Conservation (phyloP, 2,329 filamentous ascomycete genomes). For the Diaporthe eres region DNA sequence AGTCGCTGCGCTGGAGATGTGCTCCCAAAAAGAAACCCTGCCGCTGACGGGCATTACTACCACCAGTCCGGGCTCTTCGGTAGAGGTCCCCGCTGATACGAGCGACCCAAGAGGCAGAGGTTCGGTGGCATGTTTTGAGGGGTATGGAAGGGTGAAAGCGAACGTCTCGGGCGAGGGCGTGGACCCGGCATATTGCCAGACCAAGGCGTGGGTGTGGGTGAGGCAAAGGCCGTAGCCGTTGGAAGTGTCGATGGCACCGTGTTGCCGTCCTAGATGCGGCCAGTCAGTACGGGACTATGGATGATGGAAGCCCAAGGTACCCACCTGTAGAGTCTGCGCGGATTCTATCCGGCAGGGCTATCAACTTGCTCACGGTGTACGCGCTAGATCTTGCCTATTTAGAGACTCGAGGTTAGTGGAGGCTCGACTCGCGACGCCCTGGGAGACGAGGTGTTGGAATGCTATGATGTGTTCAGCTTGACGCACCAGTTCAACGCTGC, state of each 20-base stretch:
- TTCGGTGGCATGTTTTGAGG: constrained; percentile 75
- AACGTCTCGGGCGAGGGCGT: constrained; percentile 81
- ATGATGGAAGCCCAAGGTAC: constrained; percentile 47
- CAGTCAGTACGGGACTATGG: neutral
- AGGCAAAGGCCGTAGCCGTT: constrained; percentile 84
- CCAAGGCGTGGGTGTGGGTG: constrained; percentile 84
- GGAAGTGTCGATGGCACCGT: constrained; percentile 75
- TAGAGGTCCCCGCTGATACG: constrained; percentile 82
- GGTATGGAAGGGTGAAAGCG: constrained; percentile 83
- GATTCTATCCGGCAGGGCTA: constrained; percentile 84
- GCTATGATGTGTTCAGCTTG: neutral
- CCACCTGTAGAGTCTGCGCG: constrained; percentile 76
- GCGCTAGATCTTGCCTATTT: constrained; percentile 84
- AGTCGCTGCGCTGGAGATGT: constrained; percentile 88
- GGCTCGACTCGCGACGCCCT: neutral
- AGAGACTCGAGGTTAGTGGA: constrained; percentile 45
- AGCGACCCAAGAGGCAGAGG: constrained; percentile 86
- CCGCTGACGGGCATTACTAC: constrained; percentile 88
- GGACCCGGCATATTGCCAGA: constrained; percentile 89
- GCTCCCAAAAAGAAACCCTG: constrained; percentile 95
- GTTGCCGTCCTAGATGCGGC: constrained; percentile 68
- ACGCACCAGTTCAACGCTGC: constrained; percentile 75
- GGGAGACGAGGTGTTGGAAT: neutral
- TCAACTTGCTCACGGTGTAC: constrained; percentile 88
- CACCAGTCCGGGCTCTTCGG: constrained; percentile 87